Evolutionary conservation across 2,329 filamentous ascomycete species (phyloP).

Genomic region (Fusarium irregulare): DNA sequence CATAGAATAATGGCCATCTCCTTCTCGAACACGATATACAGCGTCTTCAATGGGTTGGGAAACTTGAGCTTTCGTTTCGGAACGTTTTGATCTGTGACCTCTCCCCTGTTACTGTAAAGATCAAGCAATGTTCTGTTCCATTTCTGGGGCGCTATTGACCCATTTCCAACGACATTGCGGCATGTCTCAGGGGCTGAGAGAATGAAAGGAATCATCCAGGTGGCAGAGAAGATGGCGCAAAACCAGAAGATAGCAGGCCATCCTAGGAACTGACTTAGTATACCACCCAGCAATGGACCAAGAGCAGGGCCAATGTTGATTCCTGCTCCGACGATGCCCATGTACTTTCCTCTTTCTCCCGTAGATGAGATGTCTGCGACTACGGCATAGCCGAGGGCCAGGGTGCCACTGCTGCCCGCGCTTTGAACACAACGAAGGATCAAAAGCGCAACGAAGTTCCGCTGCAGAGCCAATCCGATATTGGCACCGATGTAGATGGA

Average conservation of each 20-base stretch:
- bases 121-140: slow-evolving; percentile 70
- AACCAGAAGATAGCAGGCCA: slow-evolving; percentile 80
- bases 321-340: slow-evolving; percentile 72
- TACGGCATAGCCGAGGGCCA: slow-evolving; percentile 78
- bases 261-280: slow-evolving; percentile 71
- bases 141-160: slow-evolving; percentile 66
- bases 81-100: slow-evolving; percentile 50
- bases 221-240: slow-evolving; percentile 64
- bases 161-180: slow-evolving; percentile 70
- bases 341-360: slow-evolving; percentile 77
- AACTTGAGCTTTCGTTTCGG: slow-evolving; percentile 59
- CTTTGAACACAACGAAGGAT: slow-evolving; percentile 72
- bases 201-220: slow-evolving; percentile 65
- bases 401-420: slow-evolving; percentile 72
- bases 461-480: slow-evolving; percentile 68
- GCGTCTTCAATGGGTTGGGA: slow-evolving; percentile 67
- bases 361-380: slow-evolving; percentile 78
- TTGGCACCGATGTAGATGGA: slow-evolving; percentile 68
- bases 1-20: slow-evolving; percentile 66
- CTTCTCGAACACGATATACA: slow-evolving; percentile 66
- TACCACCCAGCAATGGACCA: slow-evolving; percentile 71
- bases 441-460: slow-evolving; percentile 67
- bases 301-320: slow-evolving; percentile 66
- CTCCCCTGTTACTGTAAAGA: slow-evolving; percentile 54
- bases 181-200: slow-evolving; percentile 70